Percentiles rank a stretch among this genome's conserved stretches.
phyloP scores from a whole-genome alignment of 495 filamentous ascomycete genomes.

The Talaromyces liani region DNA sequence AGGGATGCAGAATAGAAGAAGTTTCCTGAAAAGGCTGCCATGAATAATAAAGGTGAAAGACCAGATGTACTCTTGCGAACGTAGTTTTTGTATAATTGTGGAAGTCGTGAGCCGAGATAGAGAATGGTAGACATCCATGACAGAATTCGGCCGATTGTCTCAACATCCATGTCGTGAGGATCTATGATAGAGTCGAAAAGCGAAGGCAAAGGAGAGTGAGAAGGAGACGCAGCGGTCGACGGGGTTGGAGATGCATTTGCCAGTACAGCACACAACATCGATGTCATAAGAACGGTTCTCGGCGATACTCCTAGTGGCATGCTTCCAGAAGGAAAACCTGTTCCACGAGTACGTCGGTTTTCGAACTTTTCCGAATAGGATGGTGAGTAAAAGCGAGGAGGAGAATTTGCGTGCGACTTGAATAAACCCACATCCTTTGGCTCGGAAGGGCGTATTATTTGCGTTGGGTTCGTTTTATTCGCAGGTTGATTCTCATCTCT shows the following conservation, averaged over 20 bases:
- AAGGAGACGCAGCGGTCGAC: constrained; percentile 6
- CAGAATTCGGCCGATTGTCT: constrained; percentile 47
- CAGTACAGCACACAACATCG: constrained; percentile 38
- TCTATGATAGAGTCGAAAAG: constrained; percentile 1
- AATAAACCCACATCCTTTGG: constrained; percentile 25
- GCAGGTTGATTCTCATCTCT: not conserved
- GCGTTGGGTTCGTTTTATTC: constrained; percentile 9
- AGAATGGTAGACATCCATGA: constrained; percentile 61
- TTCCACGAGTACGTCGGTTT: not conserved
- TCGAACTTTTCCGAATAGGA: constrained; percentile 26
- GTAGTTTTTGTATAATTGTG: constrained; percentile 65
- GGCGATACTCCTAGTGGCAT: constrained; percentile 28
- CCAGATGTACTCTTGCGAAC: constrained; percentile 59
- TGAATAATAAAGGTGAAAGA: constrained; percentile 60
- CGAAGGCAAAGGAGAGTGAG: constrained; percentile 23
- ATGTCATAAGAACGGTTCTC: constrained; percentile 37
- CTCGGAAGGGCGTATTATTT: constrained; percentile 13
- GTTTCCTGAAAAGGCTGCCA: constrained; percentile 66
- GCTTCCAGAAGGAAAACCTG: constrained; percentile 20
- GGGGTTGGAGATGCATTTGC: constrained; percentile 37
- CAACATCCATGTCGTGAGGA: constrained; percentile 22
- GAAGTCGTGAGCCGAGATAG: constrained; percentile 64
- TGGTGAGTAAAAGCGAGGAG: constrained; percentile 15
- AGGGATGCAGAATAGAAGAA: constrained; percentile 64
- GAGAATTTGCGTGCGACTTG: constrained; percentile 17